These are phyloP conservation scores for Claviceps africana DNA, from an alignment of 2,329 filamentous ascomycete genomes.

Conservation along the genomic window DNA sequence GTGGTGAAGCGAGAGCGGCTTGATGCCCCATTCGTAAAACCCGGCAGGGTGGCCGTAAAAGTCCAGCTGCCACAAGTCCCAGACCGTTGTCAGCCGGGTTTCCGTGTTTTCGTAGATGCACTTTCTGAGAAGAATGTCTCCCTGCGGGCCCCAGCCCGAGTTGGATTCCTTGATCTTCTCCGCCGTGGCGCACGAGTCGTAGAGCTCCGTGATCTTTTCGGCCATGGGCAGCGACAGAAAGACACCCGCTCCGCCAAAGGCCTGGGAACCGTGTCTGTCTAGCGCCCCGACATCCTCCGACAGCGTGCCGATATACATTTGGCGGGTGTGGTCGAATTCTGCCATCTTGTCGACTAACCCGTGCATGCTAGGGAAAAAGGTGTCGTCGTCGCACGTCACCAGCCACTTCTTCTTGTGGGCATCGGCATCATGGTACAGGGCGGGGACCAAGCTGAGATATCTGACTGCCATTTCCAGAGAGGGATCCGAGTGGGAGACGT, in stretches of 20 bases:
- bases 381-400: slow-evolving; percentile 50
- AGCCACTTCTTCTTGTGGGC: slow-evolving; percentile 41
- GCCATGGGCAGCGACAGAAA: slow-evolving; percentile 42
- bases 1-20: slow-evolving; percentile 48
- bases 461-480: slow-evolving; percentile 43
- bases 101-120: slow-evolving; percentile 51
- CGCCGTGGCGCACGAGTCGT: slow-evolving; percentile 30
- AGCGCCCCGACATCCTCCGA: slow-evolving; percentile 49
- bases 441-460: slow-evolving; percentile 41
- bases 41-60: slow-evolving; percentile 45
- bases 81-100: slow-evolving; percentile 40
- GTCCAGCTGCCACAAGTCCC: slow-evolving; percentile 48
- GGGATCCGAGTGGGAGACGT: slow-evolving; percentile 40
- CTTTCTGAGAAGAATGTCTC: slow-evolving; percentile 47
- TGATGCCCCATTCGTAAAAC: slow-evolving; percentile 49
- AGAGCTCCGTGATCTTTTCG: slow-evolving; percentile 29
- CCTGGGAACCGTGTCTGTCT: slow-evolving; percentile 46
- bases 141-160: slow-evolving; percentile 45
- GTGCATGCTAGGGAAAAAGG: slow-evolving; percentile 48
- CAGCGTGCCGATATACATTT: slow-evolving; percentile 46
- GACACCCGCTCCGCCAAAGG: slow-evolving; percentile 49
- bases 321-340: slow-evolving; percentile 35
- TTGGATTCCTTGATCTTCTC: slow-evolving; percentile 40
- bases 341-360: slow-evolving; percentile 35
- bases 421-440: slow-evolving; percentile 37